Evolutionary conservation across 306 rosid genomes (phyloP).

Genomic region (Cercis canadensis): DNA sequence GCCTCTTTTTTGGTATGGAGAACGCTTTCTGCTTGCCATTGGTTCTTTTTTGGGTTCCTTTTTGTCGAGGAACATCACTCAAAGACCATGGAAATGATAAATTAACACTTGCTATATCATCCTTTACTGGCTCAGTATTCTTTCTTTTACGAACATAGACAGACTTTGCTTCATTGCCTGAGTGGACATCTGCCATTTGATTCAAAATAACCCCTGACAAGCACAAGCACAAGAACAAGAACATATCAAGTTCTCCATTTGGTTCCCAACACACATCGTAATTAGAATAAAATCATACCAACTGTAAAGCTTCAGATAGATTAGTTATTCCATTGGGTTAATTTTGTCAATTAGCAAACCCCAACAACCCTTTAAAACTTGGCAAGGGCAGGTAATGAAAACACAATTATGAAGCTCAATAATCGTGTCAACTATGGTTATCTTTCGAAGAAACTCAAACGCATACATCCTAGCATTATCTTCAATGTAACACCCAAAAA

Average conservation of each 20-base stretch:
- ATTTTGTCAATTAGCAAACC: too few relatives aligned
- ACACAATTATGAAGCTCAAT: too few relatives aligned
- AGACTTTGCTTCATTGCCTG: neutral
- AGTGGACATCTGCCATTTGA: constrained; percentile 17
- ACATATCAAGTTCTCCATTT: constrained; percentile 28
- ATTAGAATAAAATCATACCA: neutral
- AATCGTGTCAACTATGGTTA: too few relatives aligned
- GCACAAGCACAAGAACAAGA: constrained; percentile 34
- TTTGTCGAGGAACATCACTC: constrained; percentile 36
- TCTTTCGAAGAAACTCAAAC: too few relatives aligned
- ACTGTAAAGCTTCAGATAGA: too few relatives aligned
- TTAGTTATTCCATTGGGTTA: too few relatives aligned
- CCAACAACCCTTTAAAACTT: too few relatives aligned
- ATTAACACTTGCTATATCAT: constrained; percentile 1
- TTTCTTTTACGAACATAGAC: constrained; percentile 7
- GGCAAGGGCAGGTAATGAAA: too few relatives aligned
- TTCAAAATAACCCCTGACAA: constrained; percentile 20
- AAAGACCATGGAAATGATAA: constrained; percentile 5
- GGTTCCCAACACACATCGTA: too few relatives aligned
- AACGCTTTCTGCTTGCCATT: constrained; percentile 23
- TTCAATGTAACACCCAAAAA: too few relatives aligned
- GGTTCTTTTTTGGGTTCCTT: constrained; percentile 43
- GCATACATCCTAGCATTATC: too few relatives aligned
- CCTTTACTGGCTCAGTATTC: constrained; percentile 1
- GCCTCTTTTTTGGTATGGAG: constrained; percentile 37